phyloP scores from a whole-genome alignment of 768 basidiomycete genomes.

The Sporobolomyces phaffii region DNA sequence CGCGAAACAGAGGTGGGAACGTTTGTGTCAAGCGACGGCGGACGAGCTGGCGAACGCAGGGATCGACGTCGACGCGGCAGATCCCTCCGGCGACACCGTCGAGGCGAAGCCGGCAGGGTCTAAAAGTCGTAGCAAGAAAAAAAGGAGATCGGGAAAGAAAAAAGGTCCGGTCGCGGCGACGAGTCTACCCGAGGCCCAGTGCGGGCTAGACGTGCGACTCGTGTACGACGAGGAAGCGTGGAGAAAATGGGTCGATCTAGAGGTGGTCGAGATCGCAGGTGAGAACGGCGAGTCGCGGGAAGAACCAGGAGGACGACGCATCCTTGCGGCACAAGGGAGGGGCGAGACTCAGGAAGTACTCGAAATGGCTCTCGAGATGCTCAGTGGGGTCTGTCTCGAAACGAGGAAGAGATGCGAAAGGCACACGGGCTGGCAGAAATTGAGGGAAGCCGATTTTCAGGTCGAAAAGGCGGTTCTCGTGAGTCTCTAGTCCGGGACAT shows the following conservation, averaged over 20 bases:
- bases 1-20: constrained; percentile 37
- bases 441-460: constrained; percentile 40
- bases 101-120: constrained; percentile 1
- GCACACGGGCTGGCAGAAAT: constrained; percentile 42
- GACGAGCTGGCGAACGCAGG: constrained; percentile 18
- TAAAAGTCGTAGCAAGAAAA: constrained; percentile 51
- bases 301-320: neutral
- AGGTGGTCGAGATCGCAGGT: constrained; percentile 43
- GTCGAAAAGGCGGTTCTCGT: constrained; percentile 36
- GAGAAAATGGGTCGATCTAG: constrained; percentile 54
- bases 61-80: neutral
- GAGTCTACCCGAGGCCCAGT: constrained; percentile 52
- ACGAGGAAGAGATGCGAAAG: constrained; percentile 40
- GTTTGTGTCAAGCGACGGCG: constrained; percentile 31
- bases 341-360: neutral
- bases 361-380: constrained; percentile 9
- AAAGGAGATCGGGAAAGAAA: constrained; percentile 46
- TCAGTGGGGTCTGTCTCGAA: constrained; percentile 30
- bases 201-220: constrained; percentile 83
- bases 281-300: constrained; percentile 44
- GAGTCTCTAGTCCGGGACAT: too few species aligned
- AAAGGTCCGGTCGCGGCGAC: constrained; percentile 52
- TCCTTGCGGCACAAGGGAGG: constrained; percentile 13
- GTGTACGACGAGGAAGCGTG: constrained; percentile 77
- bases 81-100: neutral